Evolutionary conservation across 345 rosid species (phyloP).

Genomic region (Anacardium occidentale): DNA sequence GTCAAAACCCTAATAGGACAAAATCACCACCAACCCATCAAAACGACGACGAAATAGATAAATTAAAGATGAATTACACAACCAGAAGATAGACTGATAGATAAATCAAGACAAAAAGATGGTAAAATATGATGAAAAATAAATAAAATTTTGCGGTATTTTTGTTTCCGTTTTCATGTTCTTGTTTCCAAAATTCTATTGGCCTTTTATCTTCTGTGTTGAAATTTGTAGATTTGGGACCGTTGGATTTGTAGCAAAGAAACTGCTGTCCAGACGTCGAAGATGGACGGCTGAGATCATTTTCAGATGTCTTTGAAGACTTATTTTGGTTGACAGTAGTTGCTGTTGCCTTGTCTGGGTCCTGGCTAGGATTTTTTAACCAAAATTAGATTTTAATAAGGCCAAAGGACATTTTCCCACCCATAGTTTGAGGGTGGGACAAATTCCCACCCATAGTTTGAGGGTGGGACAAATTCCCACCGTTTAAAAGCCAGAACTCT

Average conservation of each 20-base stretch:
- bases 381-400: background rate
- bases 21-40: background rate
- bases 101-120: background rate
- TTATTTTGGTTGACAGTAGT: conserved; percentile 35
- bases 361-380: background rate
- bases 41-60: background rate
- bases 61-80: background rate
- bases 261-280: conserved; percentile 44
- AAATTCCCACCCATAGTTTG: no score
- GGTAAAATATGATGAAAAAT: background rate
- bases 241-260: conserved; percentile 31
- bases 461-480: no score
- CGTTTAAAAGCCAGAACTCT: no score
- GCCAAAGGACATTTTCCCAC: no score
- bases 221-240: conserved; percentile 23
- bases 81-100: background rate
- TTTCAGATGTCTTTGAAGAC: conserved; percentile 3
- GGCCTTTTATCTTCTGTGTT: conserved; percentile 20
- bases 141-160: background rate
- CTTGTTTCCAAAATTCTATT: background rate
- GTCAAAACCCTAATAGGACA: conserved; percentile 28
- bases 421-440: no score
- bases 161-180: background rate
- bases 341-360: conserved; percentile 10
- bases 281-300: conserved; percentile 37